Evolutionary conservation across 1,284 basidiomycete genomes (phyloP).

Genomic region (Ceratobasidium sp.): DNA sequence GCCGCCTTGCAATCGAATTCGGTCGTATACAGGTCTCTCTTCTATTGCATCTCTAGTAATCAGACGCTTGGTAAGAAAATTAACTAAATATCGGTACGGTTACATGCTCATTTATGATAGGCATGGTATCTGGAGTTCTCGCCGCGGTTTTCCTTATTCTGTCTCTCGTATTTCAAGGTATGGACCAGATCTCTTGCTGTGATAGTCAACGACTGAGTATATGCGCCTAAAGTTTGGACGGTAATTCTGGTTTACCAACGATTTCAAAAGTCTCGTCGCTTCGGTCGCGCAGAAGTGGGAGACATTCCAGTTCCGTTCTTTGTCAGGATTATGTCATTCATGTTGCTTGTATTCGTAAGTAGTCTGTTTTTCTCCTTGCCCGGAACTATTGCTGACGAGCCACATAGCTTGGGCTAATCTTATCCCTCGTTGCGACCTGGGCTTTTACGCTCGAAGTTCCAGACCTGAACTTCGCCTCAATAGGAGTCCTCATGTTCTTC

Average conservation of each 20-base stretch:
- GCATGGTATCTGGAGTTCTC: neutral
- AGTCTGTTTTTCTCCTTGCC: neutral
- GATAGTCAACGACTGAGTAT: neutral
- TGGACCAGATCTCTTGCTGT: neutral
- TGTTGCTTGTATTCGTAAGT: conserved; percentile 34
- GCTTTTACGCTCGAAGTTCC: conserved; percentile 23
- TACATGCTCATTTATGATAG: neutral
- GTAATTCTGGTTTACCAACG: conserved; percentile 20
- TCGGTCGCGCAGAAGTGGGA: conserved; percentile 34
- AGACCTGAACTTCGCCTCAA: conserved; percentile 14
- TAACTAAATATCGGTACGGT: neutral
- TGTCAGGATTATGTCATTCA: conserved; percentile 21
- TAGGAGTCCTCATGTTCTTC: conserved; percentile 23
- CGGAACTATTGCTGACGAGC: neutral
- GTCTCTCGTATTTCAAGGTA: conserved; percentile 26
- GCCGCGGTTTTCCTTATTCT: conserved; percentile 15
- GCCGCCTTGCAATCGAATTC: conserved; percentile 2
- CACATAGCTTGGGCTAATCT: conserved; percentile 3
- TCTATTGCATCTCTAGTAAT: conserved; percentile 34
- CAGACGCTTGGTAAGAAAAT: neutral
- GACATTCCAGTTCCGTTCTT: conserved; percentile 33
- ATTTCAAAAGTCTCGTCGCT: conserved; percentile 15
- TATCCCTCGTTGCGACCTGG: conserved; percentile 9
- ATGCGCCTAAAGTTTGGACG: conserved; percentile 10
- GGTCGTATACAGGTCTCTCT: conserved; percentile 8